Base-by-base conservation (phyloP, 2,329 filamentous ascomycete genomes). In the Neonectria coccinea region DNA sequence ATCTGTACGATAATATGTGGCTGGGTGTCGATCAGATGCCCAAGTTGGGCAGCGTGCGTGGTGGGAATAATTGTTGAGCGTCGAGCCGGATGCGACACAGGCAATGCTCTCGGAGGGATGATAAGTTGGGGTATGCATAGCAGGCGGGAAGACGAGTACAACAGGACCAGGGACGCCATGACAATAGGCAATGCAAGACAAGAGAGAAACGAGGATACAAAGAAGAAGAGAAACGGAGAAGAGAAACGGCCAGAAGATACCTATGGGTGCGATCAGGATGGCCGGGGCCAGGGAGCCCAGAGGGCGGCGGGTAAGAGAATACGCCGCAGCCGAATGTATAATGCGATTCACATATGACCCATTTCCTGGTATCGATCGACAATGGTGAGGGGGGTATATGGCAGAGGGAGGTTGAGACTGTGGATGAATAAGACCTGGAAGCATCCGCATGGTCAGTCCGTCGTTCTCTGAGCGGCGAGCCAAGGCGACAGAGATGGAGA, bases 261-360 rank as follows among this genome's bases (percentile, higher is more conserved):
- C 29, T 27, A 31, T 36, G 11, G 53, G 47, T 36, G 59, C 47
- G 16, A 44, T 53, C 29, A 47, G 53, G 41, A 27, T 48, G 33
- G 39, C 48, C 8, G 31, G 55, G 45, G 45, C 25, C 29, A 36
- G 59, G 41, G 53, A 54, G 42, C 41, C 48, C 47, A 33, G 51
- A n/a, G 20, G 29, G 44, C 47, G 54, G 12, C 25, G 47, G 29
- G 47, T 42, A 36, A 39, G 48, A 20, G 11, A 50, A 39, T 42
- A 53, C 36, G 53, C 41, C 45, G 31, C 22, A 47, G 41, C 31
- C 42, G 29, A 57, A 57, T 57, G 54, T 62, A 57, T 58, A 62
- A 62, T 62, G 42, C 42, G 54, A 62, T 48, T 57, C 25, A 53
- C 53, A 59, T 44, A 60, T 50, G 58, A 55, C 7, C n/a, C n/a